Evolutionary conservation across 352 stramenopile genomes (phyloP), one percentile per base, ranked within the genome.

Genomic region (Pythium dissimile): DNA sequence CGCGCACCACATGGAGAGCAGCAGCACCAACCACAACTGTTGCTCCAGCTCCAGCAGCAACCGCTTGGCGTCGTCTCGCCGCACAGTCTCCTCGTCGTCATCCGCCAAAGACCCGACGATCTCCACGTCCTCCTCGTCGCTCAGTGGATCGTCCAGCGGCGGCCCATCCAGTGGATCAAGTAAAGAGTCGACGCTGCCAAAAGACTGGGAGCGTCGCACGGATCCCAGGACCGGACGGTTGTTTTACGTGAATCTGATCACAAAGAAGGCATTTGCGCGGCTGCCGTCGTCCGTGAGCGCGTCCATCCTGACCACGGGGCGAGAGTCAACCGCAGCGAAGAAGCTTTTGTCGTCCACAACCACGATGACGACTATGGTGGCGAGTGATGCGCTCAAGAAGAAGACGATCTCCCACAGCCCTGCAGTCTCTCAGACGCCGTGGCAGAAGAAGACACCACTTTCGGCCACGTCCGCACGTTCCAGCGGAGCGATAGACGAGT

Each of bases 221-320:
- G 81, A 93, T 46, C 77, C 84, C 9, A 90, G 89, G 69, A 92
- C 79, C 2, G 84, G 81, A 0, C 77, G 84, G 6, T 57, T 91
- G 18, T 93, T 86, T 54, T 93, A 93, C 60, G 77, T 93, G 32
- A 93, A 93, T 54, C 71, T 93, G 13, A 46, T 91, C 41, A 90
- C 77, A n/a, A 91, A 92, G 60, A 88, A 88, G 53, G 77, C 78
- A 39, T 92, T 89, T 34, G 77, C 81, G 23, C 78, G 81, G 4
- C 65, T 94, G n/a, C 81, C 81, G 31, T 88, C 81, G n/a, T 81
- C 75, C 1, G 81, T 92, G 42, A 82, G 71, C 1, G 73, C 81
- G 48, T 75, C 80, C 4, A 90, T 92, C 71, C 61, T 88, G 12
- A 83, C 79, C 39, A 72, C 73, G 24, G 64, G 38, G 3, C 41